Evolutionary conservation across 2,329 filamentous ascomycete species (phyloP).

Genomic region (Fusarium burgessii): DNA sequence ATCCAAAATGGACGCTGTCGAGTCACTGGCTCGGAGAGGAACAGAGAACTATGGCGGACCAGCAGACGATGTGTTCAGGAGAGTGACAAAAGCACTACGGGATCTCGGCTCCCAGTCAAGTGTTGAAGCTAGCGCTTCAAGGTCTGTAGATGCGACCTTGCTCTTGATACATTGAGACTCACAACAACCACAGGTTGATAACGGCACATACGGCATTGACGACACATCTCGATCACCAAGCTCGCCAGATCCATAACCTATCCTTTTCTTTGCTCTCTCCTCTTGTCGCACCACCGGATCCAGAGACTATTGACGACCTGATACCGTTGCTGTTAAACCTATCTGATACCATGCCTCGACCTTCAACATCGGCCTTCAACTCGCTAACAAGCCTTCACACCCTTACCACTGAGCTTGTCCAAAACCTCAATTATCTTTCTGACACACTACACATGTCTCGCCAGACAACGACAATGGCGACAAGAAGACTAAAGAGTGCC

Average conservation of each 20-base stretch:
- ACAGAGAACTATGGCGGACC: slow-evolving; percentile 74
- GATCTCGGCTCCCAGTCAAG: slow-evolving; percentile 79
- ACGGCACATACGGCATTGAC: slow-evolving; percentile 81
- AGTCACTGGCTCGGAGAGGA: slow-evolving; percentile 74
- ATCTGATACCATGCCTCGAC: slow-evolving; percentile 74
- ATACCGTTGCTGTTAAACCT: slow-evolving; percentile 75
- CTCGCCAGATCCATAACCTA: slow-evolving; percentile 79
- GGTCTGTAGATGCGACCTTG: slow-evolving; percentile 58
- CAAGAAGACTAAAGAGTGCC: slow-evolving; percentile 81
- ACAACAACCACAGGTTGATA: slow-evolving; percentile 68
- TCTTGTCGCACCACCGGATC: slow-evolving; percentile 70
- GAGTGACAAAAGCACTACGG: slow-evolving; percentile 76
- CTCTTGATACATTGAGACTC: slow-evolving; percentile 14
- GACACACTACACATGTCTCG: slow-evolving; percentile 95
- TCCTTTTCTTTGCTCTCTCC: slow-evolving; percentile 78
- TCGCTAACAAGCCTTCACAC: slow-evolving; percentile 77
- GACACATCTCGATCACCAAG: slow-evolving; percentile 80
- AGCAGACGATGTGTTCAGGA: slow-evolving; percentile 73
- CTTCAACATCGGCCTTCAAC: slow-evolving; percentile 70
- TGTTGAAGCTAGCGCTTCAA: slow-evolving; percentile 77
- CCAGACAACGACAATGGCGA: slow-evolving; percentile 86
- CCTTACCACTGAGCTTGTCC: slow-evolving; percentile 78
- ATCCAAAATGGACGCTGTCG: slow-evolving; percentile 77
- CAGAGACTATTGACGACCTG: slow-evolving; percentile 75
- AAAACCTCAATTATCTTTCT: slow-evolving; percentile 85